Evolutionary conservation across 352 stramenopile species (phyloP), one percentile per base, ranked within the genome.

Genomic region (Halophytophthora batemanensis): DNA sequence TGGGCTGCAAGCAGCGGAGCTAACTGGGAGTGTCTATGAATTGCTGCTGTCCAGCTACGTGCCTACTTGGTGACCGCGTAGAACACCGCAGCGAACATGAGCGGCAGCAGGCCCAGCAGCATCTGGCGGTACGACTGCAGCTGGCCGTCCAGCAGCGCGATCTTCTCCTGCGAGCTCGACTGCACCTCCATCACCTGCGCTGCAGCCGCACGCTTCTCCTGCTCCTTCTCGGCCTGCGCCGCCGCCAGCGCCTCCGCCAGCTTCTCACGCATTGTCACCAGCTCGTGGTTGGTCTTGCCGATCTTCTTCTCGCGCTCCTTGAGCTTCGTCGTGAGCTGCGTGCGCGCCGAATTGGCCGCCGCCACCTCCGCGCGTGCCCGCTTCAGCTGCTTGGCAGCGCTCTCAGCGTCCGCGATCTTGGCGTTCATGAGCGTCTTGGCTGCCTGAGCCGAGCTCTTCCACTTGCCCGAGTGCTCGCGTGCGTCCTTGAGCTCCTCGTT

Each of bases 401-500:
- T 86, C 29, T 91, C 81, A 19, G 74, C 73, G 33, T 91, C 81
- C 1, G 71, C 60, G 18, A 69, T 71, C 66, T 89, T 91, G 49
- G 86, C 81, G 14, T 71, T 79, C 53, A 86, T 64, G 22, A 82
- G 50, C 8, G 58, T 68, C 50, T 85, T 89, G 12, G 81, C 78
- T 10, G 59, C 64, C 53, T 88, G 72, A 1, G 77, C 66, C 18
- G 77, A 84, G 54, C 69, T 72, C 55, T 91, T 91, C 77, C 78
- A 89, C 61, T 91, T 91, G 25, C 80, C 49, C 7, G 69, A 61
- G 53, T 80, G 74, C 4, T 70, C 70, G n/a, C 68, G 77, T 12
- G 76, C 64, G n/a, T 82, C 69, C 62, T 91, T 89, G 6, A 91
- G 72, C 63, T 91, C 81, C 39, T 87, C 76, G 51, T 88, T 91